phyloP scores from a whole-genome alignment of 2,329 filamentous ascomycete genomes.

The Fusarium verrucosum region DNA sequence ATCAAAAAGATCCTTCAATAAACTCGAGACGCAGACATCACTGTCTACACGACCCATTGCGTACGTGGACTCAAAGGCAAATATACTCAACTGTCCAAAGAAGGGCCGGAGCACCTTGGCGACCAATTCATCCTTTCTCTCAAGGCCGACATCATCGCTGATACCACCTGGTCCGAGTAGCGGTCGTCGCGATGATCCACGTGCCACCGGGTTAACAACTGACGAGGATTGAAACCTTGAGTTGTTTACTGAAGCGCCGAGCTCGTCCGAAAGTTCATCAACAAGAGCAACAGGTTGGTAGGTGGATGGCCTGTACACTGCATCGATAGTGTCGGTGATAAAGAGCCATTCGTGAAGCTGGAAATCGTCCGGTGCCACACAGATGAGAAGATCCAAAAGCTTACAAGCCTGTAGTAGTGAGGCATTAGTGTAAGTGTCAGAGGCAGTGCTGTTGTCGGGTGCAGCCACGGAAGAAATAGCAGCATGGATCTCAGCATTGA shows the following conservation, averaged over 20 bases:
- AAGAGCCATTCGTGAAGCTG: conserved; percentile 99
- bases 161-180: conserved; percentile 63
- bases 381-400: conserved; percentile 86
- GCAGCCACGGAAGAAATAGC: conserved; percentile 79
- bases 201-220: conserved; percentile 49
- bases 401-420: conserved; percentile 92
- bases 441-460: conserved; percentile 68
- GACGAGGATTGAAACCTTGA: conserved; percentile 50
- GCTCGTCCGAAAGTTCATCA: conserved; percentile 83
- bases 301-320: conserved; percentile 80
- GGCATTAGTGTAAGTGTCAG: conserved; percentile 78
- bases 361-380: conserved; percentile 91
- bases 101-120: conserved; percentile 85
- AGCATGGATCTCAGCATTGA: conserved; percentile 85
- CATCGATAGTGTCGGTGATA: conserved; percentile 95
- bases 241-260: conserved; percentile 60
- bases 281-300: conserved; percentile 79
- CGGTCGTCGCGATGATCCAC: conserved; percentile 55
- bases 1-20: conserved; percentile 82
- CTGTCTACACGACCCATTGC: conserved; percentile 77
- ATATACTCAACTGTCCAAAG: conserved; percentile 91
- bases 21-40: conserved; percentile 67
- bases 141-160: conserved; percentile 64
- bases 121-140: conserved; percentile 74
- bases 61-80: conserved; percentile 92